These are phyloP conservation scores for Persicaria maculosa DNA, from an alignment of 148 eudicot genomes.

Conservation along the genomic window DNA sequence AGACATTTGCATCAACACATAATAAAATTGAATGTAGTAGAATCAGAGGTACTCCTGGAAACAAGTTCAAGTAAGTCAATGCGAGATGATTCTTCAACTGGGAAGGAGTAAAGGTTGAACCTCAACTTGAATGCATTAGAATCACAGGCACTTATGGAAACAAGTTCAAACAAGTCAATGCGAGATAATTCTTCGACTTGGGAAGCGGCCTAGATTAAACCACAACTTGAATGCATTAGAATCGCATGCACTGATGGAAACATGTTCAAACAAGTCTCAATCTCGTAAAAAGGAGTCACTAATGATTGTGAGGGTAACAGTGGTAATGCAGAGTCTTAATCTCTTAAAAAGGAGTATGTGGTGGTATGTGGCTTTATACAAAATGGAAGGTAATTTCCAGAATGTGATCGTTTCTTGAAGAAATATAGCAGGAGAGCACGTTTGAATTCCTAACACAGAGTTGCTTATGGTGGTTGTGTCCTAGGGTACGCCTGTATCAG, in stretches of 20 bases:
- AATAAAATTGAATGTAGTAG: background rate
- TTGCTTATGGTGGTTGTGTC: too few relatives aligned
- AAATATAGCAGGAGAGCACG: too few relatives aligned
- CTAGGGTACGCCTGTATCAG: too few relatives aligned
- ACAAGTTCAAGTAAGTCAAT: slow-evolving; percentile 17
- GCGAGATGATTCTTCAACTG: slow-evolving; percentile 7
- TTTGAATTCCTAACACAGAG: too few relatives aligned
- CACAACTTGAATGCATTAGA: too few relatives aligned
- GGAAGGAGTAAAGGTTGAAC: slow-evolving; percentile 5
- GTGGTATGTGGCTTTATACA: slow-evolving; percentile 16
- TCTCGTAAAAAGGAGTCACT: too few relatives aligned
- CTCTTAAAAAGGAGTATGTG: slow-evolving; percentile 10
- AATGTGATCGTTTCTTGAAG: slow-evolving; percentile 14
- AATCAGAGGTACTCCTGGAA: background rate
- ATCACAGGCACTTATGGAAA: slow-evolving; percentile 18
- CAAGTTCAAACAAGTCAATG: slow-evolving; percentile 18
- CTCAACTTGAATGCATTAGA: slow-evolving; percentile 12
- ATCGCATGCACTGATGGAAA: too few relatives aligned
- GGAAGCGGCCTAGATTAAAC: too few relatives aligned
- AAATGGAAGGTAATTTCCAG: slow-evolving; percentile 18
- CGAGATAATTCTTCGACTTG: background rate
- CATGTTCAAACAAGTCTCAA: too few relatives aligned
- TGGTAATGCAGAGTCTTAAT: slow-evolving; percentile 1
- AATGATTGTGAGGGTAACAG: slow-evolving; percentile 15
- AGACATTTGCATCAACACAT: too few relatives aligned